A percentile compares a stretch with the other conserved stretches of the same genome.
Evolutionary conservation across 768 basidiomycete genomes (phyloP).

Genomic region (Exsudoporus frostii): DNA sequence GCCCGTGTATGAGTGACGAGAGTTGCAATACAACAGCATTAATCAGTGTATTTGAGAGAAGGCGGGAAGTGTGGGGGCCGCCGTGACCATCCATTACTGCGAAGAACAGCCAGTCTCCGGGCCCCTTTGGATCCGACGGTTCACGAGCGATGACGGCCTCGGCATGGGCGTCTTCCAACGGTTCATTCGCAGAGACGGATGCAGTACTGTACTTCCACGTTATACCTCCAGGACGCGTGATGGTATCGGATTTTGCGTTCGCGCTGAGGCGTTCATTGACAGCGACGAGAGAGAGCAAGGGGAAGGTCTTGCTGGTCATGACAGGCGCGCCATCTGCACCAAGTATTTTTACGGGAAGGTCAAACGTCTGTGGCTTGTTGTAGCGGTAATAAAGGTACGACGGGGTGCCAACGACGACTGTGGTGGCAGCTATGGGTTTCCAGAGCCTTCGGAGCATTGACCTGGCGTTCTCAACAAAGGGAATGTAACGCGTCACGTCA

Average conservation of each 20-base stretch:
- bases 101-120: slow-evolving; percentile 80
- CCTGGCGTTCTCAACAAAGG: not conserved
- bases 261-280: slow-evolving; percentile 58
- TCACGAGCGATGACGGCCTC: slow-evolving; percentile 66
- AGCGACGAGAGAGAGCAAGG: slow-evolving; percentile 52
- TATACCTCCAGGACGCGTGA: slow-evolving; percentile 50
- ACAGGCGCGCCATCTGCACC: slow-evolving; percentile 57
- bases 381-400: slow-evolving; percentile 57
- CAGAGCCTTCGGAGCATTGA: slow-evolving; percentile 62
- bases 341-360: slow-evolving; percentile 51
- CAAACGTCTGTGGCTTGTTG: slow-evolving; percentile 51
- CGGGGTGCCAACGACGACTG: slow-evolving; percentile 53
- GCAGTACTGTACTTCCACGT: slow-evolving; percentile 79
- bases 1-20: slow-evolving; percentile 44
- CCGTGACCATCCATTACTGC: slow-evolving; percentile 90
- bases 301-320: slow-evolving; percentile 50
- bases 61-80: slow-evolving; percentile 77
- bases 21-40: slow-evolving; percentile 81
- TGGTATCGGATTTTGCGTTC: slow-evolving; percentile 45
- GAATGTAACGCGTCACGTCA: slow-evolving; percentile 14
- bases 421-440: slow-evolving; percentile 61
- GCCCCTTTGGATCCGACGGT: slow-evolving; percentile 51
- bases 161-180: slow-evolving; percentile 87
- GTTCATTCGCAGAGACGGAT: slow-evolving; percentile 78
- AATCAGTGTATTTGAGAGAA: slow-evolving; percentile 81